These are phyloP conservation scores for Epichloe hybrida DNA, from an alignment of 2,329 filamentous ascomycete genomes.

Conservation along the genomic window DNA sequence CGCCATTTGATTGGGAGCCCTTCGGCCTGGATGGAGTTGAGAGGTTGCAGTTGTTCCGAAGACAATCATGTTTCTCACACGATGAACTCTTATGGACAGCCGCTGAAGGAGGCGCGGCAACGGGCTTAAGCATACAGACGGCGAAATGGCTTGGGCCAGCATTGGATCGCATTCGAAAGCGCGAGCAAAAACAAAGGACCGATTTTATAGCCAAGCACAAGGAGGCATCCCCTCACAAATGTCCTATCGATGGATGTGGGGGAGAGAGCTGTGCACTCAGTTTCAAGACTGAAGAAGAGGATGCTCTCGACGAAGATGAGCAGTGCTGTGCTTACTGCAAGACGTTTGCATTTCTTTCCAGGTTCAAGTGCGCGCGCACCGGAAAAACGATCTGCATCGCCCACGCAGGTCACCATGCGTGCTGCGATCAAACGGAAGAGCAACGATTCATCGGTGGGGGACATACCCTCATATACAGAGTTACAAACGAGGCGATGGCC, in stretches of 20 bases:
- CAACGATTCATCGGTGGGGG: slow-evolving; percentile 56
- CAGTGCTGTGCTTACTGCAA: slow-evolving; percentile 93
- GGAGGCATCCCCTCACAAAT: slow-evolving; percentile 38
- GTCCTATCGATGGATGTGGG: slow-evolving; percentile 29
- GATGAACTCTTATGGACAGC: slow-evolving; percentile 90
- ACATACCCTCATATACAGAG: slow-evolving; percentile 67
- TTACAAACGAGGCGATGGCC: slow-evolving; percentile 56
- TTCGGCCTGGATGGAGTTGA: slow-evolving; percentile 79
- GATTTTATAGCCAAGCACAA: slow-evolving; percentile 55
- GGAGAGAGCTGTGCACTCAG: slow-evolving; percentile 43
- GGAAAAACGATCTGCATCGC: slow-evolving; percentile 72
- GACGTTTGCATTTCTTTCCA: slow-evolving; percentile 77
- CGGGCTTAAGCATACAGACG: slow-evolving; percentile 60
- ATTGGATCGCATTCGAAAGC: slow-evolving; percentile 60
- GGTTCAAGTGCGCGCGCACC: slow-evolving; percentile 71
- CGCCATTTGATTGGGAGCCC: slow-evolving; percentile 87
- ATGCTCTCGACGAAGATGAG: slow-evolving; percentile 82
- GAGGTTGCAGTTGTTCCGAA: slow-evolving; percentile 71
- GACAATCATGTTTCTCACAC: slow-evolving; percentile 93
- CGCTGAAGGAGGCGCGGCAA: slow-evolving; percentile 59
- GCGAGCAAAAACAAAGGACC: slow-evolving; percentile 56
- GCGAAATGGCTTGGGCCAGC: slow-evolving; percentile 92
- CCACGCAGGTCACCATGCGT: slow-evolving; percentile 69
- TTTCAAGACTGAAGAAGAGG: slow-evolving; percentile 54
- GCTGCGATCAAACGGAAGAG: slow-evolving; percentile 56